Percentiles rank a stretch among this genome's conserved stretches.
These are phyloP conservation scores for Globisporangium alternatum DNA, from an alignment of 352 stramenopile genomes.

Conservation along the genomic window DNA sequence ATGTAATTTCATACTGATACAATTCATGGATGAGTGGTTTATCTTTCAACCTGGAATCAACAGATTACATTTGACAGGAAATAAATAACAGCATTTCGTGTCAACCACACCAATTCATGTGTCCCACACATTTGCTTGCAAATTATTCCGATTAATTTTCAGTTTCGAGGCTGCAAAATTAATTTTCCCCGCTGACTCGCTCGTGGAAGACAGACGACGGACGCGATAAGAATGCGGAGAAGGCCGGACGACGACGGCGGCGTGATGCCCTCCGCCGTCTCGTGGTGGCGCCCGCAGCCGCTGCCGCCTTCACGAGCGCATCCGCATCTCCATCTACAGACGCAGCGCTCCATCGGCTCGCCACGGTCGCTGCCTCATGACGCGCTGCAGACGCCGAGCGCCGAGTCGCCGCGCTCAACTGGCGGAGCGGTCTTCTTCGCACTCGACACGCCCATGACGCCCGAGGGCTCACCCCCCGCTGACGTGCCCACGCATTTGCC, in stretches of 20 bases:
- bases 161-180: too few species aligned
- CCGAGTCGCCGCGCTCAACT: constrained; percentile 6
- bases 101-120: too few species aligned
- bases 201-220: background rate
- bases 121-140: too few species aligned
- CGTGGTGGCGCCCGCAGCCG: background rate
- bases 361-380: background rate
- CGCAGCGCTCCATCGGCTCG: background rate
- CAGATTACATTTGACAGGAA: too few species aligned
- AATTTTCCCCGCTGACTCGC: background rate
- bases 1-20: too few species aligned
- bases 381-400: background rate
- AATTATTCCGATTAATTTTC: background rate
- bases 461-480: constrained; percentile 1
- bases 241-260: background rate
- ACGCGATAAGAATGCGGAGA: background rate
- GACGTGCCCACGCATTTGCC: background rate
- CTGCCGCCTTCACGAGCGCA: background rate
- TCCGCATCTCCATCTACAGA: background rate
- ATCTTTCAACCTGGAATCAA: too few species aligned
- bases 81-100: too few species aligned
- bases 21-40: too few species aligned
- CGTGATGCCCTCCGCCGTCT: background rate
- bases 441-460: constrained; percentile 19
- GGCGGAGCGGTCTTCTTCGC: constrained; percentile 12